These are phyloP conservation scores for Collybia mongolica DNA, from an alignment of 768 basidiomycete species.

Conservation along the genomic window DNA sequence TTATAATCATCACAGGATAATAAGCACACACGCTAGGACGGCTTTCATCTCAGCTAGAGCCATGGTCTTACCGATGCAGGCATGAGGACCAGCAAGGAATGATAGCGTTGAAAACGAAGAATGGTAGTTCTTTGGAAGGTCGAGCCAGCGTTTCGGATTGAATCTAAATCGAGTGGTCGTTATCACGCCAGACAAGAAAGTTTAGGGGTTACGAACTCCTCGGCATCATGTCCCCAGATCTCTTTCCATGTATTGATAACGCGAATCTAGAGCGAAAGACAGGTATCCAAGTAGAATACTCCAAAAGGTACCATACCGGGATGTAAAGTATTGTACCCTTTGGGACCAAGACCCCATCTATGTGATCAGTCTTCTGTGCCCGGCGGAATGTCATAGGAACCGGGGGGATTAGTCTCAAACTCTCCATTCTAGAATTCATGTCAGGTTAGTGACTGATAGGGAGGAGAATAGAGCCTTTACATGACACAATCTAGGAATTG, in stretches of 20 bases:
- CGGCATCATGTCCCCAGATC: constrained; percentile 51
- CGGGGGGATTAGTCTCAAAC: constrained; percentile 40
- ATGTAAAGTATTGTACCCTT: constrained; percentile 44
- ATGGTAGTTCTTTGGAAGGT: constrained; percentile 32
- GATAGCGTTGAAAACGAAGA: constrained; percentile 34
- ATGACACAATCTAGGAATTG: constrained; percentile 39
- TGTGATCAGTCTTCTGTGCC: constrained; percentile 34
- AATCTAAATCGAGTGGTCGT: constrained; percentile 27
- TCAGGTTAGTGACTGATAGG: too few relatives aligned
- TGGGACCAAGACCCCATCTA: constrained; percentile 44
- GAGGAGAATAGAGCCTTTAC: constrained; percentile 17
- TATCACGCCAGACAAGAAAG: constrained; percentile 1
- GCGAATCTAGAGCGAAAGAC: constrained; percentile 33
- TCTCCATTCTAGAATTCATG: constrained; percentile 33
- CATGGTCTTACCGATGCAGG: constrained; percentile 45
- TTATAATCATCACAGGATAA: neutral
- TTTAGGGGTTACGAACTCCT: constrained; percentile 30
- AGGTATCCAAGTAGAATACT: too few relatives aligned
- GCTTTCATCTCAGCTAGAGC: constrained; percentile 43
- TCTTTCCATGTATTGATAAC: constrained; percentile 49
- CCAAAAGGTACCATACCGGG: constrained; percentile 21
- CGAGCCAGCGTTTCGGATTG: constrained; percentile 45
- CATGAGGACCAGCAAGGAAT: constrained; percentile 41
- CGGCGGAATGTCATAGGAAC: constrained; percentile 32
- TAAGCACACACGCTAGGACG: constrained; percentile 28